Evolutionary conservation across 2,329 filamentous ascomycete species (phyloP), one percentile per base, ranked within the genome.

Genomic region (Stromatinia cepivora): DNA sequence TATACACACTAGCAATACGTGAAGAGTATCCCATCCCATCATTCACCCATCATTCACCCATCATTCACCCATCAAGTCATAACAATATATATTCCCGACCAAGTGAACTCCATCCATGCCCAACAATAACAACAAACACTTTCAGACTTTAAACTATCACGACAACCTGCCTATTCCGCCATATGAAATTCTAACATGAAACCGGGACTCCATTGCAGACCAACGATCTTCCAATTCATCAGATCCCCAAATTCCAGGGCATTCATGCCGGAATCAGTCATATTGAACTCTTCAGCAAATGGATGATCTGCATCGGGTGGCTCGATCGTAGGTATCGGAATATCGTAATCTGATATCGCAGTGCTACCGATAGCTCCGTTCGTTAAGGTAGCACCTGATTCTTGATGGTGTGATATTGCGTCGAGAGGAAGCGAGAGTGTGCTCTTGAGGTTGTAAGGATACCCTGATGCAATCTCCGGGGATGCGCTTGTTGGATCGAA

Each of bases 201-300:
- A 0, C 7, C 20, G 0, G 17, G 20, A 10, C 22, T 15, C 34
- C 2, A 13, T 6, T n/a, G 9, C n/a, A 17, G 2, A 0, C 3
- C 4, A 39, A n/a, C 22, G 3, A n/a, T n/a, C 7, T 9, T 3
- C 10, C 42, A 48, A 17, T 17, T 15, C 4, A 1, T 62, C 3
- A 4, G 10, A 10, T 62, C 28, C 58, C n/a, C 17, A 1, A 9
- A 56, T 56, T 6, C 20, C 11, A 62, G 1, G 9, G 15, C 6
- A 34, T 48, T 28, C 6, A 34, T 8, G 3, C 6, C 17, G 3
- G 8, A 20, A 1, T 1, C 42, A 34, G 3, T 4, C 4, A 34
- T n/a, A 13, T 9, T 17, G n/a, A 3, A 13, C 0, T 62, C 42
- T 36, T 36, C 58, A 0, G 25, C 6, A n/a, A 17, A 46, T n/a